Conservation (phyloP, 2,329 filamentous ascomycete species). For the Sporothrix brunneoviolacea region DNA sequence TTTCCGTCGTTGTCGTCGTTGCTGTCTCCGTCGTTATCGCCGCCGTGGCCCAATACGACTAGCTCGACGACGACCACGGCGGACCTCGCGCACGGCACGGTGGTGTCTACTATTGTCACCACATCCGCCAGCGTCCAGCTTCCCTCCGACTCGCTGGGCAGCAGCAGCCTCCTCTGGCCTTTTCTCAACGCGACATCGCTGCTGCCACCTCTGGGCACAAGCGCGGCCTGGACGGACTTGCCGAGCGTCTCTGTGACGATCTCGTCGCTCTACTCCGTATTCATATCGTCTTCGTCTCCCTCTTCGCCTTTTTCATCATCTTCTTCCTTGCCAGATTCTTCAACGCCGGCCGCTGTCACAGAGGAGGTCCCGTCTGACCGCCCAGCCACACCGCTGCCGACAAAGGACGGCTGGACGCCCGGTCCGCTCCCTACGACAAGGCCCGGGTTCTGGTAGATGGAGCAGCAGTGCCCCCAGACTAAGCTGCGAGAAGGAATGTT, state of each 20-base stretch:
- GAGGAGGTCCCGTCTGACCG: background rate
- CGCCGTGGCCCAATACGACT: slow-evolving; percentile 6
- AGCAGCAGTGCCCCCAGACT: too few relatives aligned
- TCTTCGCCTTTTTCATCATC: too few relatives aligned
- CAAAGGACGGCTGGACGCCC: background rate
- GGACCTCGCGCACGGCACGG: background rate
- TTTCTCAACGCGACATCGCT: background rate
- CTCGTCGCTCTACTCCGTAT: background rate
- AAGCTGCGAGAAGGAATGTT: too few relatives aligned
- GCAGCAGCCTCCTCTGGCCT: too few relatives aligned
- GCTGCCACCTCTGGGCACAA: too few relatives aligned
- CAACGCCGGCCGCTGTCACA: background rate
- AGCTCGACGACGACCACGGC: background rate
- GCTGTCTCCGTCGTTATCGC: background rate
- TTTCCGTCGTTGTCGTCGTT: background rate
- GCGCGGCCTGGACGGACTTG: too few relatives aligned
- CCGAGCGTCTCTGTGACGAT: too few relatives aligned
- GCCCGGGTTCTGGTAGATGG: background rate
- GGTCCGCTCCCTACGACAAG: background rate
- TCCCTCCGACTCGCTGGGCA: too few relatives aligned
- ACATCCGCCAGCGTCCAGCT: background rate
- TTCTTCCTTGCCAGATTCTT: background rate
- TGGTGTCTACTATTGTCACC: background rate
- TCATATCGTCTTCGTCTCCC: background rate
- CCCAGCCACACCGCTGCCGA: background rate